These are phyloP conservation scores for Crataegus laevigata DNA, from an alignment of 306 rosid genomes.

Conservation along the genomic window DNA sequence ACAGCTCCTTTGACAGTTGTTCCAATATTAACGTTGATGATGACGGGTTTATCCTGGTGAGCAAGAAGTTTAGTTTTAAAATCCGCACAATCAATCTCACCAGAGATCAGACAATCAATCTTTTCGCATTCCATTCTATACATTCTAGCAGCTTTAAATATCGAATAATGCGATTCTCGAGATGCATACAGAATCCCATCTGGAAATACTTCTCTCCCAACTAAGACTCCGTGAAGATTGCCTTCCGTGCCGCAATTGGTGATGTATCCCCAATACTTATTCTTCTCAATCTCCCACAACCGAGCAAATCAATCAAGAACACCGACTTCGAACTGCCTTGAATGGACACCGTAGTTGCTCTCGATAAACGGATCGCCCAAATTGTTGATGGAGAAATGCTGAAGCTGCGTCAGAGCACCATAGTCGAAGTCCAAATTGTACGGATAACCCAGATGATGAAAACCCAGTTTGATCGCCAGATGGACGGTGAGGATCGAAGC, in stretches of 20 bases:
- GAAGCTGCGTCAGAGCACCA: slow-evolving; percentile 78
- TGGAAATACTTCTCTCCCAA: slow-evolving; percentile 62
- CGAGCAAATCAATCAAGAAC: slow-evolving; percentile 98
- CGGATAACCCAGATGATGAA: no score
- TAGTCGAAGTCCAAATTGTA: slow-evolving; percentile 91
- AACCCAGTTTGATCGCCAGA: no score
- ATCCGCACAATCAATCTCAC: slow-evolving; percentile 59
- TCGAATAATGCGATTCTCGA: slow-evolving; percentile 60
- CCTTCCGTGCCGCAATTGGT: slow-evolving; percentile 99
- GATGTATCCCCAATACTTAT: slow-evolving; percentile 97
- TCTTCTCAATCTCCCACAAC: slow-evolving; percentile 86
- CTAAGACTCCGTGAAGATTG: slow-evolving; percentile 82
- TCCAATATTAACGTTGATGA: slow-evolving; percentile 62
- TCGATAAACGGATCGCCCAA: slow-evolving; percentile 98
- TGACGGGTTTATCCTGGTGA: slow-evolving; percentile 61
- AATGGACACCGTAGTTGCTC: slow-evolving; percentile 92
- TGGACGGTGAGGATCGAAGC: no score
- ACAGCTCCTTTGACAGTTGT: slow-evolving; percentile 66
- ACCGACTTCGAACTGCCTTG: slow-evolving; percentile 89
- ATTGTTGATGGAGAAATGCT: slow-evolving; percentile 93
- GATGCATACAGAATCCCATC: slow-evolving; percentile 68
- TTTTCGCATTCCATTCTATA: slow-evolving; percentile 63
- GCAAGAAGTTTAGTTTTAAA: slow-evolving; percentile 33
- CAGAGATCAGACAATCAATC: slow-evolving; percentile 44
- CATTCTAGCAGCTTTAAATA: slow-evolving; percentile 69